Base-by-base conservation (phyloP, 805 yeast species). In the Torulaspora microellipsoides region DNA sequence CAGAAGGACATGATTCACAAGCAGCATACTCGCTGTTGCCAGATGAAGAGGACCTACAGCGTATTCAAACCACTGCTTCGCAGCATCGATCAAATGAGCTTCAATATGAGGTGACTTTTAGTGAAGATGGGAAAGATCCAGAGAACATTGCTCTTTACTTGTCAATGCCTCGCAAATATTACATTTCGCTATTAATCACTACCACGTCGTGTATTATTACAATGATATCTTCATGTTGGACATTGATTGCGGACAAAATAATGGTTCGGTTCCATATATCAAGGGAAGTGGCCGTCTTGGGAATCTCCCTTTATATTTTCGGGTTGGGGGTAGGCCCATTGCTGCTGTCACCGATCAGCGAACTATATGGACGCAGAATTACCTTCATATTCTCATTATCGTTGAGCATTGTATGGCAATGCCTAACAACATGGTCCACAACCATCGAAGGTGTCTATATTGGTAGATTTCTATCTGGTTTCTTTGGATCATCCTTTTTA, bases 401-500 rank as follows among this genome's bases (percentile, higher is more conserved):
- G 67, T 31, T 80, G 73, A 57, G 93, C 76, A 61, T 73, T 65
- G 50, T 68, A 66, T 55, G 89, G 83, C 39, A 72, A 81, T 52
- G 56, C 72, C 76, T 48, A 55, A 73, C 56, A 48, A 85, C 80
- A 2, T 75, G 81, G 46, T 72, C 83, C 3, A 69, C 73, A 14
- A 81, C 80, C 45, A 75, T 80, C 27, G 81, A 80, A 8, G 85
- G 83, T 28, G 66, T 85, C 45, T 62, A 83, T 45, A 76, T 83
- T 36, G 76, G 81, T 40, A 75, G 93, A 49, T 77, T 83, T 51
- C 64, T 82, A 47, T 78, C 81, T 10, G 93, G 93, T 0, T 71
- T 84, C 35, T 81, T 81, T 52, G 89, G 89, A 3, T 80, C 87
- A 39, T 82, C 85, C 2, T 84, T 88, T 32, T 67, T 85, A 51